Evolutionary conservation across 768 basidiomycete genomes (phyloP), one percentile per base, ranked within the genome.

Genomic region (Rhizopogon sp.): DNA sequence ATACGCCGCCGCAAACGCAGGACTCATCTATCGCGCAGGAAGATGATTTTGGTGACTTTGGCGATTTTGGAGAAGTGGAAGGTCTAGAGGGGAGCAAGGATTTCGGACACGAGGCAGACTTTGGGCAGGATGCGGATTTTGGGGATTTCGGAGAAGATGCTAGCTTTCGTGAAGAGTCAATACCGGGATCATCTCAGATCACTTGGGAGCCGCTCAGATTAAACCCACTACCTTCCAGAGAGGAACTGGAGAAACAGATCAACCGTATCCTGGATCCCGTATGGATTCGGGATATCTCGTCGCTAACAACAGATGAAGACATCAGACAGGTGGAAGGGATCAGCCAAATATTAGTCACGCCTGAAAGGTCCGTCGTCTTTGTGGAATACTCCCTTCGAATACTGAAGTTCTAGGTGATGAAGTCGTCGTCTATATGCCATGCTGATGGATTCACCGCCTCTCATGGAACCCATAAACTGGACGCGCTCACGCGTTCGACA

Each of bases 391-490:
- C 60, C 57, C 58, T 58, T 57, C 52, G 44, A 16, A 63, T 63
- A 51, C 41, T 58, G 52, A 64, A 42, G 9, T 22, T 37, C 31
- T 53, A 63, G 57, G 31, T 40, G 9, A 53, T 54, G 43, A 40
- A 96, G 94, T 69, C 93, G 93, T 46, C 80, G 87, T 57, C 70
- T 93, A 52, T 92, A 93, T 70, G 82, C 83, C 54, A 75, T 79
- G 56, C 77, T 95, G 16, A 66, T 91, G 39, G 79, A 87, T 59
- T 79, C 85, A 1, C 84, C 88, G 2, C 86, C 90, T 35, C 81
- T 85, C 9, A 86, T 82, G 43, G 85, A 88, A 66, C 87, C 90
- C n/a, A 85, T 93, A 52, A 95, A 91, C 62, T 98, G 95, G 95
- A 94, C 85, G 50, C 86, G 93, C 45, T 96, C 93, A 54, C 83